Conservation (phyloP, 441 rosid genomes). For the Brassica balearica region DNA sequence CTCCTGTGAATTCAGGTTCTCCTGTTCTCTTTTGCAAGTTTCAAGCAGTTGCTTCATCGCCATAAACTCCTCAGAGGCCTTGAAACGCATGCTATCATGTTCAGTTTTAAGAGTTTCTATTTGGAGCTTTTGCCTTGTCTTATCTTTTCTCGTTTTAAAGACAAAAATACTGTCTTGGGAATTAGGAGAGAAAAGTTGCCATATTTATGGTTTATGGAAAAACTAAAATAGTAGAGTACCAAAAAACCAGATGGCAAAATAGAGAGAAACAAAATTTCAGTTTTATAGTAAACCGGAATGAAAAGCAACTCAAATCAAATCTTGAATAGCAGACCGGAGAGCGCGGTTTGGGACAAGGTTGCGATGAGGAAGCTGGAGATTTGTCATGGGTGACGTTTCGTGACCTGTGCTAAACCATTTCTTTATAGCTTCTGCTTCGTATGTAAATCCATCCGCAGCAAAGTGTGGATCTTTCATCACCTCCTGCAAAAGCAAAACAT, state of each 20-base stretch:
- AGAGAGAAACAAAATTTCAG: background rate
- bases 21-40: constrained; percentile 3
- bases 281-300: background rate
- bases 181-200: background rate
- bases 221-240: background rate
- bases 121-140: background rate
- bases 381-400: constrained; percentile 36
- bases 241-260: background rate
- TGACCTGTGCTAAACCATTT: constrained; percentile 37
- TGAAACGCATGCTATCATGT: background rate
- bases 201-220: background rate
- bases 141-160: background rate
- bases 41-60: constrained; percentile 6
- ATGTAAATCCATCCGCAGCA: constrained; percentile 1
- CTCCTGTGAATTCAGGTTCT: constrained; percentile 17
- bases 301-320: background rate
- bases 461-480: constrained; percentile 8
- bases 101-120: background rate
- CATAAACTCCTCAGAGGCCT: constrained; percentile 17
- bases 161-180: background rate
- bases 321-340: constrained; percentile 40
- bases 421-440: constrained; percentile 8
- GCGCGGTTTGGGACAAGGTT: constrained; percentile 32
- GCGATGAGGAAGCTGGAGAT: constrained; percentile 31
- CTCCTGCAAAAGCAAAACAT: background rate